These are phyloP conservation scores for Halophytophthora batemanensis DNA, from an alignment of 352 stramenopile genomes.

Conservation along the genomic window DNA sequence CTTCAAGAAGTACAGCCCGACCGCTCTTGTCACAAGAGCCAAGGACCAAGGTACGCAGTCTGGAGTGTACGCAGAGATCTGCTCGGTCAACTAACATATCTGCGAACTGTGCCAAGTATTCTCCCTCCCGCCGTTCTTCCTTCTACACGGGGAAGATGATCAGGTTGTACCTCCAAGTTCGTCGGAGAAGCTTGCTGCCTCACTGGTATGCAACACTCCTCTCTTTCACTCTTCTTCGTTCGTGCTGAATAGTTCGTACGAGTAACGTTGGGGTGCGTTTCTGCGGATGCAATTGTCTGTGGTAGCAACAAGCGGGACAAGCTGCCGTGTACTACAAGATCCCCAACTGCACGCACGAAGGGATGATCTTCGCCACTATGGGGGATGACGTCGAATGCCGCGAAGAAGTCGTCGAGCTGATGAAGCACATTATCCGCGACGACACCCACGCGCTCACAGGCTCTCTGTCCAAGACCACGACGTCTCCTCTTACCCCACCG, in stretches of 20 bases:
- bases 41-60: conserved; percentile 14
- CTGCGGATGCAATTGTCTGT: not conserved
- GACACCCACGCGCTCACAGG: not conserved
- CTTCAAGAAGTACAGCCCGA: conserved; percentile 54
- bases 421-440: conserved; percentile 36
- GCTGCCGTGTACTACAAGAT: conserved; percentile 40
- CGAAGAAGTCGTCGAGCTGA: conserved; percentile 30
- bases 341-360: conserved; percentile 52
- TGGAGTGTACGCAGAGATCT: not conserved
- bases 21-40: conserved; percentile 30
- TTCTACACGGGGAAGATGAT: conserved; percentile 60
- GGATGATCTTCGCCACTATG: conserved; percentile 69
- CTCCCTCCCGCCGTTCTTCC: conserved; percentile 42
- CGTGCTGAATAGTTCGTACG: not conserved
- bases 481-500: conserved; percentile 3
- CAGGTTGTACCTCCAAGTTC: conserved; percentile 52
- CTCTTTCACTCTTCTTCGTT: not conserved
- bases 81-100: not conserved
- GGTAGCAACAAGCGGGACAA: conserved; percentile 40
- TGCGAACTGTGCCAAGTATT: conserved; percentile 19
- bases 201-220: conserved; percentile 31
- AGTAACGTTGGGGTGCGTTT: conserved; percentile 1
- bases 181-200: conserved; percentile 46
- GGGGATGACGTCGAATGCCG: conserved; percentile 52
- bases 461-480: not conserved